Base-by-base conservation (phyloP, 495 filamentous ascomycete genomes). In the Bryoglossum gracile region DNA sequence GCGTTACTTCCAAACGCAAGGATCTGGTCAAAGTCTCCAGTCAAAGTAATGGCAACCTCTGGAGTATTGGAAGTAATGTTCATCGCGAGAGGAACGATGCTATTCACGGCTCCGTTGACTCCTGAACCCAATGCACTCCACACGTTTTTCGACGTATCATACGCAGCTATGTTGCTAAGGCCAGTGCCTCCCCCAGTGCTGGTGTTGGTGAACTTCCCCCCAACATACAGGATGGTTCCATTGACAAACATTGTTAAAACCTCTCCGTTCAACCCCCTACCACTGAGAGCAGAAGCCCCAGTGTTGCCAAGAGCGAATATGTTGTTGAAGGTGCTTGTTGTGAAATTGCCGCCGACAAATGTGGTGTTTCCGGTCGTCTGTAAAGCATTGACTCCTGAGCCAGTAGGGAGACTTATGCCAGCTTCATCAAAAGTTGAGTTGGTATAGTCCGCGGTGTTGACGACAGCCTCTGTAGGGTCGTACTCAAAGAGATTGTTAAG, bases 401-500 rank as follows among this genome's bases (percentile, higher is more conserved):
- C 71, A 1, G 73, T 58, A 11, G 72, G 65, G 34, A 99, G 76
- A 37, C 72, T 72, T 16, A 75, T 72, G 19, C 88, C 87, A 44
- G 89, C 84, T 55, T 73, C 66, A 62, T 91, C 78, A 55, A 94
- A 80, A 5, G 74, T 70, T 4, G 89, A 95, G 26, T 77, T 77
- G 11, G 75, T 71, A 48, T 90, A 80, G 59, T 87, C 75, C 25
- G 69, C 67, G 4, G 74, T 71, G 45, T 81, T 72, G 6, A 83
- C 69, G 3, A 67, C 69, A 9, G 72, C 70, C 38, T 77, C 63
- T 21, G 68, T 75, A 0, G 89, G 88, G 48, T 91, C 74, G 62
- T 83, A 96, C 51, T 99, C 92, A 63, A 87, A 99, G 2, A 99
- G 65, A 10, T 89, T 89, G 60, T 96, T 96, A 46, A 99, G 63